Conservation (phyloP, 1,139 yeast species). For the Lodderomyces oxycetoniae region DNA sequence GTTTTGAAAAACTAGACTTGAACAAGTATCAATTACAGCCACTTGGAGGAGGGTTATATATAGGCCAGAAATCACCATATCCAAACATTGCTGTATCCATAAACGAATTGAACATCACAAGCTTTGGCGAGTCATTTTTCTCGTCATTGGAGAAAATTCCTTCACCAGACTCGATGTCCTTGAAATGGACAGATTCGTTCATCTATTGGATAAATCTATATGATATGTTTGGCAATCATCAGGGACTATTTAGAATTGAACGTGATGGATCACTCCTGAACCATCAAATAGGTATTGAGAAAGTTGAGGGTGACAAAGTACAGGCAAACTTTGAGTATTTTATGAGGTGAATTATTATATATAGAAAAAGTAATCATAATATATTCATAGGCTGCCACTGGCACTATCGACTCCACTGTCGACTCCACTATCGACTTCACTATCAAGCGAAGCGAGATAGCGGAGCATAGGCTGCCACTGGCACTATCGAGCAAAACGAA, state of each 20-base stretch:
- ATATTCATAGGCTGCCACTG: no score
- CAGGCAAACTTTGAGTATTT: constrained; percentile 25
- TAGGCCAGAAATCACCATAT: constrained; percentile 17
- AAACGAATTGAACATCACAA: constrained; percentile 15
- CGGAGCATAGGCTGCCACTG: no score
- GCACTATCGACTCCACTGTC: no score
- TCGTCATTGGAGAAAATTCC: constrained; percentile 24
- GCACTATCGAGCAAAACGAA: no score
- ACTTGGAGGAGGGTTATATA: constrained; percentile 30
- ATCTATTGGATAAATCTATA: constrained; percentile 37
- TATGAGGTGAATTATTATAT: constrained; percentile 1
- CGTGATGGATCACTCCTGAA: constrained; percentile 23
- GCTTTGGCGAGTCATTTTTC: constrained; percentile 20
- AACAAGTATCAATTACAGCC: constrained; percentile 24
- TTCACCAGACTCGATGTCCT: constrained; percentile 24
- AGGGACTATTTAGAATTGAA: constrained; percentile 21
- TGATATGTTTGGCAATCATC: constrained; percentile 29
- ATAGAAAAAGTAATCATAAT: background rate
- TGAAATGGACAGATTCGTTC: constrained; percentile 34
- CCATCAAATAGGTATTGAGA: constrained; percentile 21
- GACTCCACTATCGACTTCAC: no score
- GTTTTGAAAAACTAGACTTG: constrained; percentile 21
- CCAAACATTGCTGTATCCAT: constrained; percentile 26
- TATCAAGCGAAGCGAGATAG: no score
- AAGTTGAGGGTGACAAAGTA: background rate